Evolutionary conservation across 352 stramenopile species (phyloP), one percentile per base, ranked within the genome.

Genomic region (Globisporangium takayamanum): DNA sequence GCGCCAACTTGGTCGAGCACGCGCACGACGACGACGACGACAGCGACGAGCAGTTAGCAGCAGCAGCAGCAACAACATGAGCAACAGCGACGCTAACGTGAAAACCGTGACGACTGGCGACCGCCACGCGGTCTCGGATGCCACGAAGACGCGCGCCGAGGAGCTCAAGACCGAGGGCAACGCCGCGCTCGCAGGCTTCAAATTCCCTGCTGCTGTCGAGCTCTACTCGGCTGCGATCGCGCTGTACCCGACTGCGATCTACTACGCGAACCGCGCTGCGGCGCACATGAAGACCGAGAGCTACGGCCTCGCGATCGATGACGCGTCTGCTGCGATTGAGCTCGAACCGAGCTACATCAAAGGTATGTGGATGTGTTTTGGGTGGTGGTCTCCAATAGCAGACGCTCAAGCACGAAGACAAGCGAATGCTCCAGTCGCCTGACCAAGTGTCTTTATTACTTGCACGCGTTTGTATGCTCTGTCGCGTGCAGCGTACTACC

Each of bases 271-370:
- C 74, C 84, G 95, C 25, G 96, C 97, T 6, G 91, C 98, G 54
- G 95, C 96, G 22, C 97, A 98, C 72, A 94, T 99, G 63, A 98
- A 98, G 69, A 95, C 96, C 58, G 97, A 99, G 78, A 98, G 94
- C 76, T 99, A 99, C 72, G 97, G 97, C 1, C 73, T 98, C 6
- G 97, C 97, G 10, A 98, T 99, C 53, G 73, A 90, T 28, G 97
- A 99, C 66, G 95, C 97, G 12, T 96, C 94, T n/a, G 70, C 80
- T 5, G 96, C 97, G 1, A 94, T 99, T 52, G 74, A 88, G 20
- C 58, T 98, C 5, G 97, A 99, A 57, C 70, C 92, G 1, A 86
- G 64, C 18, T 99, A 99, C 69, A 74, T 98, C 50, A 99, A 99
- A 84, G 95, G 79, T 88, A 47, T 22, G 18, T 53, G 16, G 6